phyloP scores from a whole-genome alignment of 139 green algal genomes.

The Tetradesmus lagerheimii region DNA sequence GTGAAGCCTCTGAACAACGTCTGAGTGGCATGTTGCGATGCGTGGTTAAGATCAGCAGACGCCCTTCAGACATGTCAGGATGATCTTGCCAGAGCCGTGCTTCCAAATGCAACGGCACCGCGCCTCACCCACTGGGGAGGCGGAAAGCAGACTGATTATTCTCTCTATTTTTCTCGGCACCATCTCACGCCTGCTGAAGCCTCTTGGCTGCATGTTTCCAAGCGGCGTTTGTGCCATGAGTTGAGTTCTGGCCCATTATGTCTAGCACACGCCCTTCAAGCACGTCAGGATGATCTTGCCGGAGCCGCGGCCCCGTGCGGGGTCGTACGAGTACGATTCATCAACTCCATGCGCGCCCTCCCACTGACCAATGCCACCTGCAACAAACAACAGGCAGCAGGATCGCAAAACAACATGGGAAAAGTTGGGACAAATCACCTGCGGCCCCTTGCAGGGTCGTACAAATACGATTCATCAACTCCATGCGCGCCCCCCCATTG shows the following conservation, averaged over 20 bases:
- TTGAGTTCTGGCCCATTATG: too few species aligned
- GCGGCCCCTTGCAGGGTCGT: neutral
- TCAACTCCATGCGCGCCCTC: constrained; percentile 40
- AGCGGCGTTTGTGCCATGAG: too few species aligned
- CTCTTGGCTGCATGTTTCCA: too few species aligned
- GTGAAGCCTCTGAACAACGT: too few species aligned
- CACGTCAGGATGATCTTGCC: constrained; percentile 33
- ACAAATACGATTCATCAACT: neutral
- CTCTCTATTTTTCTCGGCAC: too few species aligned
- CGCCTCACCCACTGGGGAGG: too few species aligned
- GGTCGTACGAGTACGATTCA: neutral
- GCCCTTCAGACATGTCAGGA: neutral
- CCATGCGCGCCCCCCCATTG: neutral
- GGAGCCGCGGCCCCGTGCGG: neutral
- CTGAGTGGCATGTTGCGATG: too few species aligned
- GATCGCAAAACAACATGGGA: neutral
- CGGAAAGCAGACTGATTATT: too few species aligned
- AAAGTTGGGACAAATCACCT: neutral
- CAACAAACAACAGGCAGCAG: neutral
- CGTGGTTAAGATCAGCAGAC: neutral
- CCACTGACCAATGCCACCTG: constrained; percentile 42
- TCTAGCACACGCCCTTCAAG: constrained; percentile 33
- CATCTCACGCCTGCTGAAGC: too few species aligned
- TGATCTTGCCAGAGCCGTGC: neutral
- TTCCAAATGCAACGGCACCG: too few species aligned